Conservation (phyloP, 2,329 filamentous ascomycete species). For the Fusarium sp. region DNA sequence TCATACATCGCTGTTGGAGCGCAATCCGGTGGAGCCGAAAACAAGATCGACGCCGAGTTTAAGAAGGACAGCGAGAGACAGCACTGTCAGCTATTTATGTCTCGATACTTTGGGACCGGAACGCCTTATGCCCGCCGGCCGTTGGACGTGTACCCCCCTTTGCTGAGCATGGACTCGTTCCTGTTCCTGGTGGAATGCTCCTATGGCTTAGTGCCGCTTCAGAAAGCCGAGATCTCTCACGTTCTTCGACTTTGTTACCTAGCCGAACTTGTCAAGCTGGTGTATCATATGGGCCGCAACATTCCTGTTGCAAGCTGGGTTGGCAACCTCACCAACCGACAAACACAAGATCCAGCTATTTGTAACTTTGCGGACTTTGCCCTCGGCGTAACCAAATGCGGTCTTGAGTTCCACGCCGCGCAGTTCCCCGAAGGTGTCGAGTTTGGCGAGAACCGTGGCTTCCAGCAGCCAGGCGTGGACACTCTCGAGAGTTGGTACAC, state of each 20-base stretch:
- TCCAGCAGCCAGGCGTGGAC: constrained; percentile 69
- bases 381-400: constrained; percentile 61
- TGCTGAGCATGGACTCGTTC: constrained; percentile 81
- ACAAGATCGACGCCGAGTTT: constrained; percentile 77
- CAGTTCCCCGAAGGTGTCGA: constrained; percentile 47
- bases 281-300: constrained; percentile 71
- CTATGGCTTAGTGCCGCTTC: constrained; percentile 76
- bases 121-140: constrained; percentile 58
- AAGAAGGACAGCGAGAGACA: constrained; percentile 78
- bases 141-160: constrained; percentile 66
- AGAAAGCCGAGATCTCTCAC: constrained; percentile 82
- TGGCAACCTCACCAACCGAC: constrained; percentile 59
- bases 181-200: constrained; percentile 86
- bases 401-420: constrained; percentile 58
- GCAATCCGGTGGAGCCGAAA: constrained; percentile 72
- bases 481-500: constrained; percentile 68
- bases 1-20: constrained; percentile 87
- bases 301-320: constrained; percentile 67
- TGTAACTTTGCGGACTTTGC: constrained; percentile 71
- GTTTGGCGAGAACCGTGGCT: constrained; percentile 61
- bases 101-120: constrained; percentile 64
- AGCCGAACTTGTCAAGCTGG: constrained; percentile 89
- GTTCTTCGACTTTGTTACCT: constrained; percentile 89
- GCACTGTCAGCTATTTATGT: constrained; percentile 81
- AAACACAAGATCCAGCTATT: constrained; percentile 63